Evolutionary conservation across 768 basidiomycete genomes (phyloP).

Genomic region (Pulveroboletus frians): DNA sequence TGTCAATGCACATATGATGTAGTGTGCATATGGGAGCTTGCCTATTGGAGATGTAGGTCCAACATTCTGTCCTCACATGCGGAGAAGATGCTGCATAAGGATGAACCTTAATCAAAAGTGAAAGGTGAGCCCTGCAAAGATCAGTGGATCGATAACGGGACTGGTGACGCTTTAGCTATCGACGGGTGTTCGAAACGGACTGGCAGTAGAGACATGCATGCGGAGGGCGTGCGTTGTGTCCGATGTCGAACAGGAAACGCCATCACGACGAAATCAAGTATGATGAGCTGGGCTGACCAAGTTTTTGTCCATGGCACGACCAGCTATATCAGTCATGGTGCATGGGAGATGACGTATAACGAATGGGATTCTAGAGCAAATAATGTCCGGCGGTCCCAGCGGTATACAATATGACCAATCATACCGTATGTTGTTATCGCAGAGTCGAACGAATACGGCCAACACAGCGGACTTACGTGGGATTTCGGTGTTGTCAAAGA

Average conservation of each 20-base stretch:
- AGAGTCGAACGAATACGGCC: slow-evolving; percentile 5
- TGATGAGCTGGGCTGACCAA: neutral
- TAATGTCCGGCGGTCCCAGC: neutral
- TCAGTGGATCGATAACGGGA: neutral
- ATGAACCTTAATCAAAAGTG: slow-evolving; percentile 1
- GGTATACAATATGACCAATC: neutral
- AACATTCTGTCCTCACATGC: slow-evolving; percentile 9
- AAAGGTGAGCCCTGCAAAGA: neutral
- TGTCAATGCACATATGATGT: neutral
- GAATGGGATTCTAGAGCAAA: neutral
- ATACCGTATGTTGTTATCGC: slow-evolving; percentile 10
- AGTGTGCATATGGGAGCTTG: slow-evolving; percentile 1
- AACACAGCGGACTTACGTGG: slow-evolving; percentile 20
- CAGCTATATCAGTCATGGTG: neutral
- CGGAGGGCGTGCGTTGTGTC: neutral
- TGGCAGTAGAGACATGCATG: neutral
- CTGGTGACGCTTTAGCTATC: neutral
- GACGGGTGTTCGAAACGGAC: neutral
- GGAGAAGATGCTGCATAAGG: slow-evolving; percentile 11
- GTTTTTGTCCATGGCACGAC: neutral
- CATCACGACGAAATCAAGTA: slow-evolving; percentile 18
- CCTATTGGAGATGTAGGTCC: slow-evolving; percentile 6
- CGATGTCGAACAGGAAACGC: neutral
- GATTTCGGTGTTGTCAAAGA: slow-evolving; percentile 16
- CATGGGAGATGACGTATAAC: neutral